phyloP scores from a whole-genome alignment of 208 protist species.

The Wallacemonas sp. region DNA sequence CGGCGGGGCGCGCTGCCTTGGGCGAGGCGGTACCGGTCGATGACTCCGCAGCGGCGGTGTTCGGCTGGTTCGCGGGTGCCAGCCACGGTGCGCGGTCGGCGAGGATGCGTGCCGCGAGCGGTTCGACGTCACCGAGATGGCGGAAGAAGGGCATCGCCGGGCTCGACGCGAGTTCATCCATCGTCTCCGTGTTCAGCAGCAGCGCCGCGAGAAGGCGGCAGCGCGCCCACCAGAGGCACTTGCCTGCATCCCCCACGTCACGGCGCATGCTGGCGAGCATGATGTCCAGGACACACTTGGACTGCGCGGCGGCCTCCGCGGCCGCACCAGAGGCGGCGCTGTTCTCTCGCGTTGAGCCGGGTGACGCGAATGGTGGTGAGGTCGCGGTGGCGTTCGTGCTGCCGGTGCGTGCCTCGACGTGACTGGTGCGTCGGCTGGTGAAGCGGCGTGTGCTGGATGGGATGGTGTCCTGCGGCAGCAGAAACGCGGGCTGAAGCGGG shows the following conservation, averaged over 20 bases:
- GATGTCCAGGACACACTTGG: neutral
- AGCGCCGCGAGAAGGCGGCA: constrained; percentile 67
- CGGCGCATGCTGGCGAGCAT: constrained; percentile 56
- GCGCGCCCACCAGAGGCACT: constrained; percentile 80
- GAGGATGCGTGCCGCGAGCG: neutral
- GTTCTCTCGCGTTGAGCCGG: too few relatives aligned
- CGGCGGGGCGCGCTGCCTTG: too few relatives aligned
- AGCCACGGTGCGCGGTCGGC: constrained; percentile 15
- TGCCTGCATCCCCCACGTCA: constrained; percentile 29
- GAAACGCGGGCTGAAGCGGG: neutral
- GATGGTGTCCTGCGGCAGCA: constrained; percentile 3
- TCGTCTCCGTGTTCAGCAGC: constrained; percentile 24
- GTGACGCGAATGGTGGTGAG: too few relatives aligned
- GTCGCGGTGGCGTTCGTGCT: constrained; percentile 13
- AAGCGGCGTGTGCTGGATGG: constrained; percentile 2
- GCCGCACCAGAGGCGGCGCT: constrained; percentile 7
- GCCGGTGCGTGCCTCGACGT: constrained; percentile 8
- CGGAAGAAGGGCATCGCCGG: constrained; percentile 14
- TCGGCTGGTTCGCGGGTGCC: neutral
- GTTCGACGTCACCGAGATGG: neutral
- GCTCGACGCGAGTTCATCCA: constrained; percentile 11
- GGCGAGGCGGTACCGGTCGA: neutral
- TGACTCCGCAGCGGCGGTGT: neutral
- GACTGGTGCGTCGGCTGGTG: constrained; percentile 1
- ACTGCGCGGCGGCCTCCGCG: constrained; percentile 6